A percentile compares a stretch with the other conserved stretches of the same genome.
Conservation (phyloP, 192 early-diverging fungal genomes). For the Paraglomus occultum region DNA sequence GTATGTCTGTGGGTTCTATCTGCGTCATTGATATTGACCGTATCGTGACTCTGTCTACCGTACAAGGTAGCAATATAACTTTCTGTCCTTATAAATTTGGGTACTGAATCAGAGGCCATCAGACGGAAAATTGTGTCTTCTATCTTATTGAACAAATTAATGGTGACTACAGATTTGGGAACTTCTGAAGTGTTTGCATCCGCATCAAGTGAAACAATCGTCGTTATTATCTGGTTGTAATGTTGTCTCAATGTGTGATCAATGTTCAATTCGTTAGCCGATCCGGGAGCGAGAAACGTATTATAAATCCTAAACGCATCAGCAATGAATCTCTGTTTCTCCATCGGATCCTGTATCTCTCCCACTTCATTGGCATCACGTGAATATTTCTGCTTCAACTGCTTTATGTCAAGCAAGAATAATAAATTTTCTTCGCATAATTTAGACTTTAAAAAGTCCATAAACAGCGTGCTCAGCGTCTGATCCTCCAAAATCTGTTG, state of each 20-base stretch:
- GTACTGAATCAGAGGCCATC: constrained; percentile 74
- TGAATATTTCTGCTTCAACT: constrained; percentile 45
- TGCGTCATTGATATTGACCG: no score
- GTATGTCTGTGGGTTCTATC: no score
- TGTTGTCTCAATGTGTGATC: constrained; percentile 50
- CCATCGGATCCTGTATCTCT: neutral
- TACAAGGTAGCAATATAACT: constrained; percentile 33
- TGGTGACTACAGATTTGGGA: constrained; percentile 29
- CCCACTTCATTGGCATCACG: neutral
- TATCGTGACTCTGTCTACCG: neutral
- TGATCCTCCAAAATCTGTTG: constrained; percentile 59
- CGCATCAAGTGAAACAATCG: constrained; percentile 44
- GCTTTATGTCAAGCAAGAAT: constrained; percentile 63
- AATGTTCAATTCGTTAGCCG: constrained; percentile 52
- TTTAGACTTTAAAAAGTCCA: constrained; percentile 61
- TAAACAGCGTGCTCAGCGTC: constrained; percentile 55
- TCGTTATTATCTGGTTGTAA: constrained; percentile 46
- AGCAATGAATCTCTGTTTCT: constrained; percentile 44
- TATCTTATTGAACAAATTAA: constrained; percentile 54
- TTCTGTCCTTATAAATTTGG: constrained; percentile 69
- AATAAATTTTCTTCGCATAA: constrained; percentile 74
- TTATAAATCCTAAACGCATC: constrained; percentile 55
- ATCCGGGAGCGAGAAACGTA: constrained; percentile 45
- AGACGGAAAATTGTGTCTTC: constrained; percentile 71
- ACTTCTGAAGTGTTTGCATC: constrained; percentile 15